phyloP scores from a whole-genome alignment of 2,329 filamentous ascomycete genomes.

The Ambrosiella xylebori region DNA sequence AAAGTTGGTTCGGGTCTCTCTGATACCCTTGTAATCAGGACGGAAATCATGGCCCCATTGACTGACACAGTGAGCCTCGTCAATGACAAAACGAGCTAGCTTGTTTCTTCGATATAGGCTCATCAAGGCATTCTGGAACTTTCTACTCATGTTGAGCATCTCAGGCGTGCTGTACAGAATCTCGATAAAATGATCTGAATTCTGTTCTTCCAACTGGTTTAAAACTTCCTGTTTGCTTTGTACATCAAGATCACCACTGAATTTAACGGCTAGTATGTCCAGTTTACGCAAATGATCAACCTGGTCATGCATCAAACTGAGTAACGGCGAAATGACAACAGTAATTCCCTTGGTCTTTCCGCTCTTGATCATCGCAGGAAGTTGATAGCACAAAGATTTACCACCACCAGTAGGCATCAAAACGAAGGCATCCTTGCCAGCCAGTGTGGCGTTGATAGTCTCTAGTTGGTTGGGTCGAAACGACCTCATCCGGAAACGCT shows the following conservation, averaged over 20 bases:
- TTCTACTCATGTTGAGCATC: slow-evolving; percentile 72
- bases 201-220: slow-evolving; percentile 39
- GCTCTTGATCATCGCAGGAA: slow-evolving; percentile 67
- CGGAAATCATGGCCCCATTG: slow-evolving; percentile 99
- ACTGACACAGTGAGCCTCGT: slow-evolving; percentile 98
- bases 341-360: slow-evolving; percentile 77
- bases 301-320: slow-evolving; percentile 96
- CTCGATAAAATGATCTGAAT: slow-evolving; percentile 63
- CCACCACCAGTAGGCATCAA: slow-evolving; percentile 96
- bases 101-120: slow-evolving; percentile 51
- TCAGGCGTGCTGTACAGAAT: slow-evolving; percentile 92
- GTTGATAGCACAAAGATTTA: slow-evolving; percentile 91
- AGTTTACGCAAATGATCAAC: slow-evolving; percentile 63
- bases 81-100: slow-evolving; percentile 83
- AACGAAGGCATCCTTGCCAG: slow-evolving; percentile 79
- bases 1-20: slow-evolving; percentile 54
- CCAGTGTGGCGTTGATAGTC: slow-evolving; percentile 84
- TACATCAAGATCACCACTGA: slow-evolving; percentile 58
- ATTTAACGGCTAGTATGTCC: slow-evolving; percentile 60
- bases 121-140: slow-evolving; percentile 48
- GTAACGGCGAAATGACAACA: slow-evolving; percentile 80
- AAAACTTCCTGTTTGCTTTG: slow-evolving; percentile 51
- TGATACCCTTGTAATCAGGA: slow-evolving; percentile 81
- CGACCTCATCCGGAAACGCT: slow-evolving; percentile 66
- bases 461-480: slow-evolving; percentile 88